Evolutionary conservation across 2,329 filamentous ascomycete genomes (phyloP).

Genomic region (Alternaria longipes): DNA sequence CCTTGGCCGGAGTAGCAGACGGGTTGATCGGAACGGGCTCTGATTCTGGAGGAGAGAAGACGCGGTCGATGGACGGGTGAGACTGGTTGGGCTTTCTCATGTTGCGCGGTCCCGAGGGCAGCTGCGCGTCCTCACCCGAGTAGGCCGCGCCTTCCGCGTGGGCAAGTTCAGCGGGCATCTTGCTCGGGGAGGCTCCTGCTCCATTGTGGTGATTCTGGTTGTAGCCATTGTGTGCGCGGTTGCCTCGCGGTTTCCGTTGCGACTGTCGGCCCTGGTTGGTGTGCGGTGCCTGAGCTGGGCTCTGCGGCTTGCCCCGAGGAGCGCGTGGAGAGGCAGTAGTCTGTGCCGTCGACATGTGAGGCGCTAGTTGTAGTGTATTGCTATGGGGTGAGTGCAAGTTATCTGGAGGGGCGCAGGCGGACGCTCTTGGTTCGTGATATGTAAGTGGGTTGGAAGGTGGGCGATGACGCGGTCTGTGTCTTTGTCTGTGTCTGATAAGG

Average conservation of each 20-base stretch:
- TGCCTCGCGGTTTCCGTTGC: constrained; percentile 43
- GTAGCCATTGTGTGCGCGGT: constrained; percentile 44
- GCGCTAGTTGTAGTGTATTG: constrained; percentile 8
- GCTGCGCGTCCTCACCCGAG: constrained; percentile 41
- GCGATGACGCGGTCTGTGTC: constrained; percentile 36
- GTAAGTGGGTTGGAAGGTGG: constrained; percentile 26
- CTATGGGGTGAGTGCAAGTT: constrained; percentile 25
- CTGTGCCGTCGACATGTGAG: constrained; percentile 47
- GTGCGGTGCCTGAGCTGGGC: constrained; percentile 38
- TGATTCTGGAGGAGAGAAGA: constrained; percentile 39
- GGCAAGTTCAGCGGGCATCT: constrained; percentile 24
- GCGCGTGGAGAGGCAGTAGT: constrained; percentile 46
- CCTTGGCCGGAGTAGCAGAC: constrained; percentile 46
- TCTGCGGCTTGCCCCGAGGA: constrained; percentile 46
- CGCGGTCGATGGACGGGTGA: constrained; percentile 41
- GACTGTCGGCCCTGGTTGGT: constrained; percentile 38
- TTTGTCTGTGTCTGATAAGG: constrained; percentile 32
- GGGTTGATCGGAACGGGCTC: constrained; percentile 31
- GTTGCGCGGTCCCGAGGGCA: constrained; percentile 34
- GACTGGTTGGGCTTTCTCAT: constrained; percentile 44
- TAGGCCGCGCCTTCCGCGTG: constrained; percentile 38
- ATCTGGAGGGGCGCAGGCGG: constrained; percentile 41
- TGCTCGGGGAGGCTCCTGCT: constrained; percentile 25
- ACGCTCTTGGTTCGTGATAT: constrained; percentile 27
- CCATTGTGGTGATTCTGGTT: constrained; percentile 34